phyloP scores from a whole-genome alignment of 495 filamentous ascomycete species.

The Hypoxylon fragiforme region DNA sequence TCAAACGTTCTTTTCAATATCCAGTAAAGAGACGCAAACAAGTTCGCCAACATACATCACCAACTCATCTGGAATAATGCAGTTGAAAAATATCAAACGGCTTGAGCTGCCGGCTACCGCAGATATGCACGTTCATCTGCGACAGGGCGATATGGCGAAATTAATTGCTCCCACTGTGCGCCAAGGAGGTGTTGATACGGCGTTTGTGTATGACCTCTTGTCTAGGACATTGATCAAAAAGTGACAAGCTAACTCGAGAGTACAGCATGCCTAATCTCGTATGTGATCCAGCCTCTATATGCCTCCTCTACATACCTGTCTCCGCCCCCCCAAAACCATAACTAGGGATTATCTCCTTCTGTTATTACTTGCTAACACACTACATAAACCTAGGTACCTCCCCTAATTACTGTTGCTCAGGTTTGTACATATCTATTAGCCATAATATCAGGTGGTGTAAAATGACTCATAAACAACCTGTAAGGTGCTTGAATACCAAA shows the following conservation, averaged over 20 bases:
- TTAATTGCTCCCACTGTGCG: constrained; percentile 77
- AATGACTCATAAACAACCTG: constrained; percentile 57
- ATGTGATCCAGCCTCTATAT: constrained; percentile 19
- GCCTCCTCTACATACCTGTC: neutral
- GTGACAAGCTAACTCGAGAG: constrained; percentile 15
- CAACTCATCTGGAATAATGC: constrained; percentile 42
- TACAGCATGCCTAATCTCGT: constrained; percentile 53
- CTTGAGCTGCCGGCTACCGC: constrained; percentile 72
- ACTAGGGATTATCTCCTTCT: neutral
- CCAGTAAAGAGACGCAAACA: too few relatives aligned
- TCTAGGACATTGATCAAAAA: constrained; percentile 1
- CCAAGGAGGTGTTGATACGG: constrained; percentile 71
- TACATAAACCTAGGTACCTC: constrained; percentile 16
- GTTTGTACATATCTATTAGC: constrained; percentile 4
- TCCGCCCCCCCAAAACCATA: too few relatives aligned
- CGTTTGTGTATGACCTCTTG: constrained; percentile 59
- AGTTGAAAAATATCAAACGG: constrained; percentile 46
- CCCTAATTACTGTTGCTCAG: constrained; percentile 23
- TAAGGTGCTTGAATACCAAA: constrained; percentile 76
- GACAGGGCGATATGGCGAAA: constrained; percentile 80
- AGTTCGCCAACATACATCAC: too few relatives aligned
- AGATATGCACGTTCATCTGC: constrained; percentile 65
- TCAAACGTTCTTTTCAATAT: too few relatives aligned
- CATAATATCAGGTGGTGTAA: neutral
- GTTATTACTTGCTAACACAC: neutral